These are phyloP conservation scores for Harringtonia aguacate DNA, from an alignment of 2,329 filamentous ascomycete species.

Conservation along the genomic window DNA sequence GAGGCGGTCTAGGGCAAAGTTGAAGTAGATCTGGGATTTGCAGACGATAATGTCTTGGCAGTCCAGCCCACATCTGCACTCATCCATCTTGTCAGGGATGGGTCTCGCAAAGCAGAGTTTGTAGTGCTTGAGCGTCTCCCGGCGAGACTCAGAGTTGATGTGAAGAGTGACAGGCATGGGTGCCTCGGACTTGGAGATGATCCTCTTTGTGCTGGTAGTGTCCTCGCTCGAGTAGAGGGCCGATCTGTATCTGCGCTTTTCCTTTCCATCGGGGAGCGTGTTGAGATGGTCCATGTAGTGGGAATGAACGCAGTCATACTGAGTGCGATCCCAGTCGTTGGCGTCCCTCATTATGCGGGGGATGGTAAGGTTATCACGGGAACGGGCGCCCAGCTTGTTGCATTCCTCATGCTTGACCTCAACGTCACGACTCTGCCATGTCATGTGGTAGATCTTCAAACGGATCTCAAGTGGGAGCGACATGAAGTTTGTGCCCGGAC, in stretches of 20 bases:
- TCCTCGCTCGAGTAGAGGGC: too few relatives aligned
- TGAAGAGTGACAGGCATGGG: neutral
- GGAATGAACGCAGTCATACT: too few relatives aligned
- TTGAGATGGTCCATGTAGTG: too few relatives aligned
- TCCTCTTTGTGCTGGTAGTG: too few relatives aligned
- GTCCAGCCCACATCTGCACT: too few relatives aligned
- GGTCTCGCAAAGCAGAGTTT: neutral
- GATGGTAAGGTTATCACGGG: too few relatives aligned
- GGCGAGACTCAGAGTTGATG: neutral
- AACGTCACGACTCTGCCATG: neutral
- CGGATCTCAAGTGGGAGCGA: neutral
- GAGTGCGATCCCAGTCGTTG: too few relatives aligned
- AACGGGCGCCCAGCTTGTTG: too few relatives aligned
- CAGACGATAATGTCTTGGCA: neutral
- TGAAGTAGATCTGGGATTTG: neutral
- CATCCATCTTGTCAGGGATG: neutral
- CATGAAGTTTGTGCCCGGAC: neutral
- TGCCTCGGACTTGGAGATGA: neutral
- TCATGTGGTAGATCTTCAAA: neutral
- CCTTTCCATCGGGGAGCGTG: too few relatives aligned
- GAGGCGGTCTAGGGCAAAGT: neutral
- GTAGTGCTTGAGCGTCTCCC: neutral
- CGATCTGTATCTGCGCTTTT: too few relatives aligned
- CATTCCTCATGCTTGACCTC: neutral
- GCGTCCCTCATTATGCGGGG: too few relatives aligned